Base-by-base conservation (phyloP, 768 basidiomycete species). In the Auricularia sp. region DNA sequence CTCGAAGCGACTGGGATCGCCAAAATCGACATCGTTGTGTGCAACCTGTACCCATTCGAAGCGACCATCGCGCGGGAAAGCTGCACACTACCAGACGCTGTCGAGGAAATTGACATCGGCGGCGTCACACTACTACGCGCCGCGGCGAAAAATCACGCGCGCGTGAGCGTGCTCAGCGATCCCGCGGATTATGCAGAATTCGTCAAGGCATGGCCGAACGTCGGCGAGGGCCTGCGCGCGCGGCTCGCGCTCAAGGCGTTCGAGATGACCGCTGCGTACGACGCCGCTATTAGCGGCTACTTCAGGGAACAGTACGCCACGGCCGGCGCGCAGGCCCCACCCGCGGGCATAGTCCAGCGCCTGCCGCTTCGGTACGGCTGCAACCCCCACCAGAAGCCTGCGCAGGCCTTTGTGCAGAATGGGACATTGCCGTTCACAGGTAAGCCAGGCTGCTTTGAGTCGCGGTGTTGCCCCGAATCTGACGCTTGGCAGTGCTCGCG, bases 101-200 rank as follows among this genome's bases (percentile, higher is more conserved):
- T 98, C 65, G 97, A 99, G 74, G 97, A 99, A 76, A 90, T 99
- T 69, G 97, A 99, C 76, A 98, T 99, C 64, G 97, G 97, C 5
- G 97, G 97, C 34, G 97, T 99, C 59, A 98, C 97, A 5, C 87
- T 99, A 8, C 86, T 98, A 60, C 90, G 97, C 51, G 97, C 96
- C 7, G 97, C 96, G 2, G 97, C 97, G 64, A 99, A 99, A 78
- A 99, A 99, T 75, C 97, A 98, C 77, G 90, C 82, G 61, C 88
- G 95, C 54, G 93, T 95, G 35, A 89, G 87, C 36, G 86, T 98
- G 56, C 80, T 96, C 54, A 95, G 90, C 51, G 91, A 94, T 73
- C 93, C 93, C 33, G 75, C 82, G 8, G 97, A 99, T 74, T 99
- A 99, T 74, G 74, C 81, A 56, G 81, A 83, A 62, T 96, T 98